Percentiles rank a stretch among this genome's conserved stretches.
These are phyloP conservation scores for Malassezia pachydermatis DNA, from an alignment of 1,284 basidiomycete genomes.

Conservation along the genomic window DNA sequence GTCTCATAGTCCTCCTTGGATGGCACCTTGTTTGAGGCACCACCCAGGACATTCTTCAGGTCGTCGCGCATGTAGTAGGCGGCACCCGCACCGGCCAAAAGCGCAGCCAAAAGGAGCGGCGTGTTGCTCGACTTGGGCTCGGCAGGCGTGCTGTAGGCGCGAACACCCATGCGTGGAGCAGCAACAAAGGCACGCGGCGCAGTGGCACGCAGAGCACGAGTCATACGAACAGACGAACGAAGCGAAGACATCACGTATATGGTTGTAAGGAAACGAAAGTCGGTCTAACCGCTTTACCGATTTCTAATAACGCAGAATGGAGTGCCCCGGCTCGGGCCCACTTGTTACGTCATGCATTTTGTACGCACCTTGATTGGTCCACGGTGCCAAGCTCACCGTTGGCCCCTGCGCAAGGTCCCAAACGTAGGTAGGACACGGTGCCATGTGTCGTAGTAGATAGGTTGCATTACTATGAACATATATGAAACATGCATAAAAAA, in stretches of 20 bases:
- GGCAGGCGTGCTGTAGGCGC: conserved; percentile 22
- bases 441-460: too few species aligned
- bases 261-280: too few species aligned
- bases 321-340: too few species aligned
- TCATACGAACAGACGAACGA: conserved; percentile 26
- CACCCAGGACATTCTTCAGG: conserved; percentile 14
- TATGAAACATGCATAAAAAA: not conserved
- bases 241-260: conserved; percentile 28
- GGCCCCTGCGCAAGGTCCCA: too few species aligned
- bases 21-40: not conserved
- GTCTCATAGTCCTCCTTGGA: conserved; percentile 40
- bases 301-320: too few species aligned
- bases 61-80: conserved; percentile 10
- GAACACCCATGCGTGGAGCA: conserved; percentile 11
- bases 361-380: too few species aligned
- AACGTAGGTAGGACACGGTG: too few species aligned
- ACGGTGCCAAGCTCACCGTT: too few species aligned
- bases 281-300: too few species aligned
- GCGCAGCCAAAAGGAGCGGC: not conserved
- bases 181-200: conserved; percentile 20
- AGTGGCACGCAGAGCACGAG: conserved; percentile 22
- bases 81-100: conserved; percentile 16
- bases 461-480: too few species aligned
- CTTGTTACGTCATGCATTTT: too few species aligned
- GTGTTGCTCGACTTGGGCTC: not conserved